Evolutionary conservation across 148 eudicot genomes (phyloP).

Genomic region (Talinum fruticosum): DNA sequence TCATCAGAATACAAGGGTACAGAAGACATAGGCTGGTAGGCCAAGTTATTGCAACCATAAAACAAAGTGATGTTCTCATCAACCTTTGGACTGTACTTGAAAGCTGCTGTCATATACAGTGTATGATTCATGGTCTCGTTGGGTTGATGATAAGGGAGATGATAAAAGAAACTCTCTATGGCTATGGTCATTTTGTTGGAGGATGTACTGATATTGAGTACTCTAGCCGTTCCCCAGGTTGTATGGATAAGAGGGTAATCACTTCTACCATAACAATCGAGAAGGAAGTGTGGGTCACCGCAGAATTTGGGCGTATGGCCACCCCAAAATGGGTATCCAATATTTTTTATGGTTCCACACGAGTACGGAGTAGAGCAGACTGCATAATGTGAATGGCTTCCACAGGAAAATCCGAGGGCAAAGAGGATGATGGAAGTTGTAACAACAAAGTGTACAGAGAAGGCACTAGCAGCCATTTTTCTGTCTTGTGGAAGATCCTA

Average conservation of each 20-base stretch:
- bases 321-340: constrained; percentile 4
- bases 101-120: not conserved
- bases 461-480: too few species aligned
- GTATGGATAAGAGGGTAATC: not conserved
- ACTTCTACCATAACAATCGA: not conserved
- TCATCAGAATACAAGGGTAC: not conserved
- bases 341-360: not conserved
- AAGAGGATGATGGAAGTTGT: too few species aligned
- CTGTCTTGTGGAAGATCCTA: too few species aligned
- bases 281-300: not conserved
- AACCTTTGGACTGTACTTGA: not conserved
- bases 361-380: too few species aligned
- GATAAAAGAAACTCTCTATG: not conserved
- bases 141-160: not conserved
- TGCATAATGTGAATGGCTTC: too few species aligned
- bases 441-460: too few species aligned
- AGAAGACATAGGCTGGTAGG: not conserved
- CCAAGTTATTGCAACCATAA: not conserved
- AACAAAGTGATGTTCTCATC: not conserved
- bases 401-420: too few species aligned
- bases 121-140: too few species aligned
- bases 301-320: constrained; percentile 8
- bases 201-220: not conserved
- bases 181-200: not conserved
- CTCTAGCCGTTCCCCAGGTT: not conserved